Conservation (phyloP, 371 early-diverging fungal genomes). For the Actinomortierella ambigua region DNA sequence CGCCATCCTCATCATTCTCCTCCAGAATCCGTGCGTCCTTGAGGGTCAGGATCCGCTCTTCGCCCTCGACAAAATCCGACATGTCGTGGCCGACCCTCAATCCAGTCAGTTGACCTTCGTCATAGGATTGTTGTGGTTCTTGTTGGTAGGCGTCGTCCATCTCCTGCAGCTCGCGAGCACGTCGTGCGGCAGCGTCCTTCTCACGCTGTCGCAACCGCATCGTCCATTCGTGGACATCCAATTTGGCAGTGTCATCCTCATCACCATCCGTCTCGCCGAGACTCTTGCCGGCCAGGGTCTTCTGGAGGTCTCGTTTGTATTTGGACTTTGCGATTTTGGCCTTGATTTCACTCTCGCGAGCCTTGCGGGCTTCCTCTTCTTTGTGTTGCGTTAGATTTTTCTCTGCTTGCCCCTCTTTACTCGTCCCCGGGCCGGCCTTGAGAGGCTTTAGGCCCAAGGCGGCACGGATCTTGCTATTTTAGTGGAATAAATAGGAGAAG, state of each 20-base stretch:
- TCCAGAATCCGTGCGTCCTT: conserved; percentile 84
- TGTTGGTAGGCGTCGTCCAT: conserved; percentile 29
- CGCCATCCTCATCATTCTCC: conserved; percentile 74
- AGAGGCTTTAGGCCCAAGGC: conserved; percentile 76
- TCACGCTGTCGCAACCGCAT: conserved; percentile 53
- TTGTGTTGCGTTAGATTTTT: conserved; percentile 66
- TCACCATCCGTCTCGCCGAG: conserved; percentile 62
- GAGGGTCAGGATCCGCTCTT: conserved; percentile 85
- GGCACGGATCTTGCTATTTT: conserved; percentile 62
- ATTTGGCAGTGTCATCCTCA: conserved; percentile 63
- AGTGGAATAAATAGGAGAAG: neutral
- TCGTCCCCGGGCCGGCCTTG: conserved; percentile 51
- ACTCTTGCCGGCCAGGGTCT: conserved; percentile 70
- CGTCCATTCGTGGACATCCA: conserved; percentile 64
- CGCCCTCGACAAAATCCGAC: conserved; percentile 71
- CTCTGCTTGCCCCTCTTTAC: conserved; percentile 59
- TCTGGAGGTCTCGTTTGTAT: conserved; percentile 59
- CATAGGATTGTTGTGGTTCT: conserved; percentile 22
- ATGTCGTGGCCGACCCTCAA: conserved; percentile 80
- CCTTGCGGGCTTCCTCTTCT: conserved; percentile 54
- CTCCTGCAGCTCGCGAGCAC: conserved; percentile 48
- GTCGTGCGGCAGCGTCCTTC: conserved; percentile 57
- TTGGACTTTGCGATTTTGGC: conserved; percentile 66
- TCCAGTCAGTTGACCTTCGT: conserved; percentile 68
- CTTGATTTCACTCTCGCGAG: conserved; percentile 54